Percentiles rank a stretch among this genome's conserved stretches.
phyloP scores from a whole-genome alignment of 2,329 filamentous ascomycete species.

The Beauveria asiatica region DNA sequence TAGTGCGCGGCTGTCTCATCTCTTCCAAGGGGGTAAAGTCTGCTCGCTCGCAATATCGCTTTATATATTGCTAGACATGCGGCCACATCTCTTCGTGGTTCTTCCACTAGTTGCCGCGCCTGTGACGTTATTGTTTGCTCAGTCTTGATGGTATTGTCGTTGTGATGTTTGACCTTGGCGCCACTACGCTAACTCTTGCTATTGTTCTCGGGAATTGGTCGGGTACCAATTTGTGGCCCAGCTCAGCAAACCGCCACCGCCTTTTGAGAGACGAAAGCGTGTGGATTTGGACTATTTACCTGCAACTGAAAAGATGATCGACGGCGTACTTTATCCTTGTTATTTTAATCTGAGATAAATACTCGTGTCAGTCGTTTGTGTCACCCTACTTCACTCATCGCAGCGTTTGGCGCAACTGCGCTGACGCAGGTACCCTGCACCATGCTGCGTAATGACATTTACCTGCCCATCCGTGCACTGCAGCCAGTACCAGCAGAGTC shows the following conservation, averaged over 20 bases:
- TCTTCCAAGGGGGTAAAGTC: not conserved
- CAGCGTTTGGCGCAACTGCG: too few relatives aligned
- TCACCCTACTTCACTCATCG: too few relatives aligned
- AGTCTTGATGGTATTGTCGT: not conserved
- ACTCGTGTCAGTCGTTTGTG: too few relatives aligned
- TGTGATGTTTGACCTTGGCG: not conserved
- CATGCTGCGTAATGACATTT: too few relatives aligned
- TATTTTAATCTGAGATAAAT: too few relatives aligned
- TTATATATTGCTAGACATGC: not conserved
- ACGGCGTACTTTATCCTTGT: too few relatives aligned
- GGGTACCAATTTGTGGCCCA: conserved; percentile 14
- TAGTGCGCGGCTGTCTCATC: conserved; percentile 4
- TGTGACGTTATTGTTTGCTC: conserved; percentile 1
- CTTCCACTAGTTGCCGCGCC: not conserved
- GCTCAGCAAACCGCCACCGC: not conserved
- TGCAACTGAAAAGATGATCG: not conserved
- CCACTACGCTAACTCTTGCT: conserved; percentile 11
- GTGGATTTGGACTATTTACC: not conserved
- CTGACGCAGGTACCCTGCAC: too few relatives aligned
- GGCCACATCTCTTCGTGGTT: not conserved
- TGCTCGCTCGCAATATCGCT: not conserved
- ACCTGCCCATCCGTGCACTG: too few relatives aligned
- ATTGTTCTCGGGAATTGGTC: conserved; percentile 17
- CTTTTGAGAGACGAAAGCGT: too few relatives aligned
- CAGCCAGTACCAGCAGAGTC: too few relatives aligned